Evolutionary conservation across 2,329 filamentous ascomycete species (phyloP).

Genomic region (Clarireedia hainanense): DNA sequence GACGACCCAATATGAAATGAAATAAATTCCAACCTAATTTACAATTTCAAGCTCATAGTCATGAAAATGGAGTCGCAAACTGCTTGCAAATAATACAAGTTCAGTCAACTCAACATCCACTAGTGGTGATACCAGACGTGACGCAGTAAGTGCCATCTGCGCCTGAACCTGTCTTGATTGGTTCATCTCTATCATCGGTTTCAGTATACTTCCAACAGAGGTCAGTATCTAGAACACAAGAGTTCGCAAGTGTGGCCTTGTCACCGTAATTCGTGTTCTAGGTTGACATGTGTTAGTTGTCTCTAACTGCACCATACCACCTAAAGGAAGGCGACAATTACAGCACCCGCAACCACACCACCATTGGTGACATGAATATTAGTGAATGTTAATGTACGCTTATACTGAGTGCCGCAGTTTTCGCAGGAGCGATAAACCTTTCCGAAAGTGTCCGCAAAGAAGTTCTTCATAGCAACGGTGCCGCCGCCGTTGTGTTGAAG

Average conservation of each 20-base stretch:
- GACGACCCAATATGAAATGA: no score
- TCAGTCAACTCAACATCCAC: conserved; percentile 8
- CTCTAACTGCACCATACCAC: conserved; percentile 24
- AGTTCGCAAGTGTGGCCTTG: conserved; percentile 35
- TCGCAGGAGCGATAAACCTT: conserved; percentile 43
- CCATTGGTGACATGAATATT: conserved; percentile 36
- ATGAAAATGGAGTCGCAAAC: no score
- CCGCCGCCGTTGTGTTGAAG: conserved; percentile 36
- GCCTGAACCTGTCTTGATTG: conserved; percentile 32
- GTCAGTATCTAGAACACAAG: conserved; percentile 25
- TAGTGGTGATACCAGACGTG: conserved; percentile 14
- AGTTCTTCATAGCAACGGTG: conserved; percentile 29
- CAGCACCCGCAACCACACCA: conserved; percentile 38
- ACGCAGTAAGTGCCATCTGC: conserved; percentile 31
- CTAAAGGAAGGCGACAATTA: conserved; percentile 18
- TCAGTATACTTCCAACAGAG: conserved; percentile 26
- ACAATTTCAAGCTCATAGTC: no score
- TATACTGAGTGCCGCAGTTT: conserved; percentile 36
- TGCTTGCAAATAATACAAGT: no score
- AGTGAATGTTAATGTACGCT: conserved; percentile 37
- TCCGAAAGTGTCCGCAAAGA: conserved; percentile 36
- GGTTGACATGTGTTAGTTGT: conserved; percentile 34
- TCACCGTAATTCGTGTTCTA: conserved; percentile 20
- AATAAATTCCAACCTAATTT: no score
- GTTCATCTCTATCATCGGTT: conserved; percentile 31